Conservation (phyloP, 148 eudicot genomes). For the Rheum nobile region DNA sequence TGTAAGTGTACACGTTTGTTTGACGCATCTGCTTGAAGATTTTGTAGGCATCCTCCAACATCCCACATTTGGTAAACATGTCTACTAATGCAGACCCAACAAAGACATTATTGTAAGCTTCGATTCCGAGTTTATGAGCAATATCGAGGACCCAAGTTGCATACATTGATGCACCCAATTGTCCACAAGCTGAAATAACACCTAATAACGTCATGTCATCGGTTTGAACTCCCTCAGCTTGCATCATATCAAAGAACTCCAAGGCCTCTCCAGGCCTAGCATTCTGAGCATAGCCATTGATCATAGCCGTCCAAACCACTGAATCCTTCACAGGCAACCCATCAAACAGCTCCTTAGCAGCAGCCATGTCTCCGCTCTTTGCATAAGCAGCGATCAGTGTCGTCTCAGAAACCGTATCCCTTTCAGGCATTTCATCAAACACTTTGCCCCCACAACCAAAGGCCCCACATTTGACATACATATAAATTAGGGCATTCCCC, state of each 20-base stretch:
- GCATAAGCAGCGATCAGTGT: constrained; percentile 37
- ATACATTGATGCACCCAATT: constrained; percentile 34
- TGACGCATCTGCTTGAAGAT: constrained; percentile 31
- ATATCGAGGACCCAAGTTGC: constrained; percentile 30
- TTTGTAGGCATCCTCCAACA: constrained; percentile 34
- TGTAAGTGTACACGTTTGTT: constrained; percentile 40
- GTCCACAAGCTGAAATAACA: constrained; percentile 55
- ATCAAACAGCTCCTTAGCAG: constrained; percentile 41
- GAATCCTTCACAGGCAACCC: constrained; percentile 29
- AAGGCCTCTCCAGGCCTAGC: constrained; percentile 38
- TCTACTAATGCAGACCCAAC: constrained; percentile 57
- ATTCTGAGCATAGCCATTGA: constrained; percentile 36
- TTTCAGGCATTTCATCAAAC: constrained; percentile 52
- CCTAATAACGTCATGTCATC: constrained; percentile 46
- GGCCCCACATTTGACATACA: constrained; percentile 36
- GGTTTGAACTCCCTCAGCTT: constrained; percentile 18
- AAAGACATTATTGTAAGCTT: constrained; percentile 28
- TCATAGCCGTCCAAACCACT: constrained; percentile 40
- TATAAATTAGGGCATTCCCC: constrained; percentile 33
- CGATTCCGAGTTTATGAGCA: constrained; percentile 36
- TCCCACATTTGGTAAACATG: constrained; percentile 59
- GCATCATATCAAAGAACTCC: constrained; percentile 37
- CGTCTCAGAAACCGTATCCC: constrained; percentile 35
- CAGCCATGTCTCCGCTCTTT: constrained; percentile 27
- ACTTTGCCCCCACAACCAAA: constrained; percentile 33